Evolutionary conservation across 306 rosid genomes (phyloP).

Genomic region (Vicia sativa): DNA sequence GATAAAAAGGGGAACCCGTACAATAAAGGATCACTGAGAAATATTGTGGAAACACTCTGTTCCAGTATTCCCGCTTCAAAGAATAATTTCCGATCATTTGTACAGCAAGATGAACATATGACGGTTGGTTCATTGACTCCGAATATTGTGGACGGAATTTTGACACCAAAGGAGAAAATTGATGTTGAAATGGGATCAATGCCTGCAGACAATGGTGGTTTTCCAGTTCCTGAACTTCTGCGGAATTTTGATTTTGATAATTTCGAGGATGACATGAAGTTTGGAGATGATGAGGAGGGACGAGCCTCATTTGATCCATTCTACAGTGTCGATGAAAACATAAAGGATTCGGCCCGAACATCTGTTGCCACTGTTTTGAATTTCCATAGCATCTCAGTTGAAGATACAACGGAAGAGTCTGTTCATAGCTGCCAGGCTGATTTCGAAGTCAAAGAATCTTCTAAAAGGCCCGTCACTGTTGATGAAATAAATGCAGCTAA

Average conservation of each 20-base stretch:
- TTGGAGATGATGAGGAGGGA: constrained; percentile 53
- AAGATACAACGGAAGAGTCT: constrained; percentile 42
- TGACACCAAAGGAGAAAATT: constrained; percentile 66
- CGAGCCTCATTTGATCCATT: constrained; percentile 50
- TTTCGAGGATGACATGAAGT: constrained; percentile 53
- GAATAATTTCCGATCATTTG: constrained; percentile 61
- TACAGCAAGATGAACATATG: constrained; percentile 55
- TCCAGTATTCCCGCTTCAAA: constrained; percentile 57
- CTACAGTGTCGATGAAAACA: constrained; percentile 53
- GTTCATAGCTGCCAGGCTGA: constrained; percentile 37
- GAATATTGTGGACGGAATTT: constrained; percentile 43
- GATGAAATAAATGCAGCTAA: constrained; percentile 37
- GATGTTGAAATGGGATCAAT: constrained; percentile 83
- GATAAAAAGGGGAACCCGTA: constrained; percentile 82
- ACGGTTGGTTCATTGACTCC: constrained; percentile 48
- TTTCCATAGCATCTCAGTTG: constrained; percentile 37
- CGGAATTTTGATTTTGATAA: constrained; percentile 59
- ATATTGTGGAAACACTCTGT: constrained; percentile 65
- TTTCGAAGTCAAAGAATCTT: constrained; percentile 45
- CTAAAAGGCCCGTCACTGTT: constrained; percentile 32
- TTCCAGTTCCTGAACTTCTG: constrained; percentile 64
- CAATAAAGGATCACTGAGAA: constrained; percentile 56
- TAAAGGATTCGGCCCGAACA: constrained; percentile 44
- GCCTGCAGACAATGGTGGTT: constrained; percentile 48
- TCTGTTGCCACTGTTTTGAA: constrained; percentile 46